Conservation (phyloP, 805 yeast genomes). For the Zygosaccharomyces bailii region DNA sequence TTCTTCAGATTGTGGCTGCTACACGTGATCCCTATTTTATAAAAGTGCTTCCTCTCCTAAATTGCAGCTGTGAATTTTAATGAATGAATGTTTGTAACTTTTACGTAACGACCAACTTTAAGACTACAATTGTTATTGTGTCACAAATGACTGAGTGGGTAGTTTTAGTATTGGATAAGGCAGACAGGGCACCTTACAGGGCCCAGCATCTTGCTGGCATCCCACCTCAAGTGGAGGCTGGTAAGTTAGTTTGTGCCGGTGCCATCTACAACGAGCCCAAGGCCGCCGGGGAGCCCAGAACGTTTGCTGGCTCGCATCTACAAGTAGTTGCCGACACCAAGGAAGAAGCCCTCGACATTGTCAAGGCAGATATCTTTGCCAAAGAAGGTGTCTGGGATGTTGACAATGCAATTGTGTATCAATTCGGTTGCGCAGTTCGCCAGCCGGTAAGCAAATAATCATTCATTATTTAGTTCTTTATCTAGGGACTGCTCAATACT, state of each 20-base stretch:
- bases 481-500: slow-evolving; percentile 48
- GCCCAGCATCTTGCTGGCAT: slow-evolving; percentile 51
- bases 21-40: background rate
- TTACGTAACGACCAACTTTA: background rate
- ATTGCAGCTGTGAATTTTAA: background rate
- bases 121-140: background rate
- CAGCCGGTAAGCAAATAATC: slow-evolving; percentile 33
- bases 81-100: background rate
- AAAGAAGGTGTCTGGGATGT: slow-evolving; percentile 75
- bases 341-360: slow-evolving; percentile 61
- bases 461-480: slow-evolving; percentile 5
- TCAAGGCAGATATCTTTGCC: slow-evolving; percentile 61
- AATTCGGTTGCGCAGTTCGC: slow-evolving; percentile 48
- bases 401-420: slow-evolving; percentile 55
- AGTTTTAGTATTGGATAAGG: slow-evolving; percentile 64
- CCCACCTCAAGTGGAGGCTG: slow-evolving; percentile 42
- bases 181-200: slow-evolving; percentile 53
- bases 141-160: slow-evolving; percentile 53
- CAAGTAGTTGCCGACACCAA: slow-evolving; percentile 61
- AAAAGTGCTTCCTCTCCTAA: background rate
- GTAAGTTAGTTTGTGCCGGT: slow-evolving; percentile 48
- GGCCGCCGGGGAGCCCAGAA: slow-evolving; percentile 39
- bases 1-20: background rate
- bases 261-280: slow-evolving; percentile 49
- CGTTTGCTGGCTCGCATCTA: slow-evolving; percentile 67